Evolutionary conservation across 2,329 filamentous ascomycete species (phyloP), one percentile per base, ranked within the genome.

Genomic region (Colletotrichum liaoningense): DNA sequence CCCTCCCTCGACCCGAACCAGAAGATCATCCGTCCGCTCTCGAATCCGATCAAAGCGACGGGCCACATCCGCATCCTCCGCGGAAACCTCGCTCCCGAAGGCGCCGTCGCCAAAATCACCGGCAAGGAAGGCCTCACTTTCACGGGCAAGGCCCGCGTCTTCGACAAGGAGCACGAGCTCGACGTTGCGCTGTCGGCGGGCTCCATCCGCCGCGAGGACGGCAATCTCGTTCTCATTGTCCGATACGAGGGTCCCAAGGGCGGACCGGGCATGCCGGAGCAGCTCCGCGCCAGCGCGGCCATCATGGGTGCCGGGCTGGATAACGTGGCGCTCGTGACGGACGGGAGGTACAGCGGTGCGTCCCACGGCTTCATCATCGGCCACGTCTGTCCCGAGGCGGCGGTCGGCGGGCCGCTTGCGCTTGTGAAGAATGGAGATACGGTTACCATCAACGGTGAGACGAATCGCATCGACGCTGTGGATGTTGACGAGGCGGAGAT

Each of bases 221-320:
- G 97, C 79, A 97, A 97, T 80, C 88, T 97, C 16, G 96, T 98
- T 24, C 86, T 98, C 33, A 91, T 98, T 38, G 95, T 98, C 67
- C 92, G 96, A 26, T 98, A 98, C 81, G 96, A 98, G 81, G 96
- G 96, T 0, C 96, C 96, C 14, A 95, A 94, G 80, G 96, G 96
- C 75, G 96, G 96, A 0, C 96, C 96, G 0, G 96, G 96, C 56
- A 98, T 98, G 96, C 96, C 95, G 2, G 96, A 98, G 84, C 95
- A 98, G 83, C 89, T 98, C 57, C 95, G 93, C 81, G 94, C 96
- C 12, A 93, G 91, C 72, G 95, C 95, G 0, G 94, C 95, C 22
- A 94, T 98, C 77, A 98, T 98, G 93, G 96, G 96, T 62, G 96
- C 96, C 0, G 93, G 93, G 14, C 86, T 98, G 65, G 94, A 88